Evolutionary conservation across 805 yeast genomes (phyloP), one percentile per base, ranked within the genome.

Genomic region (Priceomyces fermenticarens): DNA sequence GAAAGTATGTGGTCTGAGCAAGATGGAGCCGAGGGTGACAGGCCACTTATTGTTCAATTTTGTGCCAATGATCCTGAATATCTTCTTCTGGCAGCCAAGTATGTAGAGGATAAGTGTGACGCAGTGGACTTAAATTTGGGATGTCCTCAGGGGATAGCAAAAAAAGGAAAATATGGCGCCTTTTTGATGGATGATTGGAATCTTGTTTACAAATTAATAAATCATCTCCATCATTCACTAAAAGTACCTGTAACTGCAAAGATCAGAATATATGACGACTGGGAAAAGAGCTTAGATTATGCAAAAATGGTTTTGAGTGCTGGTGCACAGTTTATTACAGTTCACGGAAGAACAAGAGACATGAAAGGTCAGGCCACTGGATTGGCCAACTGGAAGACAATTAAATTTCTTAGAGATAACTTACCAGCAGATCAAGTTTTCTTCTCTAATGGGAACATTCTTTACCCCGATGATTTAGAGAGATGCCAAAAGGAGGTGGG

Each of bases 361-460:
- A 91, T 89, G 95, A 93, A 93, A 63, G 99, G 99, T 5, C 98
- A 91, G 60, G 77, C 79, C 44, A 91, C 99, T 0, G 99, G 99
- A 0, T 66, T 93, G 37, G 98, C 99, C 1, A 90, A 93, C 64
- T 91, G 99, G 98, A 74, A 79, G 25, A 73, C 83, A 20, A 75
- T 93, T 44, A 77, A 72, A 49, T 88, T 80, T 56, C 57, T 93
- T 31, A 71, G 93, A 42, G 95, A 89, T 23, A 83, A 87, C 48
- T 67, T 93, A 35, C 85, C 91, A 0, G 48, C 56, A 32, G 93
- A 82, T 36, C 88, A 91, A 2, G 97, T 93, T 0, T 83, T 93
- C 50, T 86, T 93, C 55, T 88, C 96, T 32, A 93, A 93, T 60
- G 99, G 99, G 4, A 93, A 93, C 62, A 78, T 93, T n/a, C 65